Conservation (phyloP, 2,329 filamentous ascomycete species). For the Lachnellula suecica region DNA sequence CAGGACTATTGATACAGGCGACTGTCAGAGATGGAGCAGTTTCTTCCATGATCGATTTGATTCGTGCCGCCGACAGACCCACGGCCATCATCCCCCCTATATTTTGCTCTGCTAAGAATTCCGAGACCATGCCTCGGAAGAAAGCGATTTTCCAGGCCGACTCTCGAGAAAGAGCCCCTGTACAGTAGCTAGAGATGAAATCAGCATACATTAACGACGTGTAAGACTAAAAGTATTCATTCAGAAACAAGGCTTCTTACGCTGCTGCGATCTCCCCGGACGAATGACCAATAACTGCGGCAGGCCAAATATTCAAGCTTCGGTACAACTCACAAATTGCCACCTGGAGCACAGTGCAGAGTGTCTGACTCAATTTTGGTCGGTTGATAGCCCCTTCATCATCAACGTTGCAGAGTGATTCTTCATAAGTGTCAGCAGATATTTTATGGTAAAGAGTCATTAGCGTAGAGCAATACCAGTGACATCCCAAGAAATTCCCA, state of each 20-base stretch:
- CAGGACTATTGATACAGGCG: conserved; percentile 33
- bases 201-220: background rate
- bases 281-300: conserved; percentile 28
- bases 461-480: too few relatives aligned
- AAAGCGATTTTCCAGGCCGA: conserved; percentile 11
- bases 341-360: conserved; percentile 25
- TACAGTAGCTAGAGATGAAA: conserved; percentile 20
- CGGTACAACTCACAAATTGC: conserved; percentile 22
- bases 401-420: too few relatives aligned
- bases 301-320: conserved; percentile 15
- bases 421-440: too few relatives aligned
- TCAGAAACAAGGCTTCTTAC: background rate
- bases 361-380: conserved; percentile 9
- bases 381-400: background rate
- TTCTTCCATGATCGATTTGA: background rate
- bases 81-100: conserved; percentile 55
- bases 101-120: conserved; percentile 6
- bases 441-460: too few relatives aligned
- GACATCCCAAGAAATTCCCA: background rate
- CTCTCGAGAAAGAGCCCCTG: conserved; percentile 18
- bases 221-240: too few relatives aligned
- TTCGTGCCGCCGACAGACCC: conserved; percentile 29
- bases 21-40: conserved; percentile 25
- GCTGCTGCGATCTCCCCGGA: conserved; percentile 37
- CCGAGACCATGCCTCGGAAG: conserved; percentile 14